Evolutionary conservation across 2,329 filamentous ascomycete species (phyloP), one percentile per base, ranked within the genome.

Genomic region (Neopestalotiopsis clavispora): DNA sequence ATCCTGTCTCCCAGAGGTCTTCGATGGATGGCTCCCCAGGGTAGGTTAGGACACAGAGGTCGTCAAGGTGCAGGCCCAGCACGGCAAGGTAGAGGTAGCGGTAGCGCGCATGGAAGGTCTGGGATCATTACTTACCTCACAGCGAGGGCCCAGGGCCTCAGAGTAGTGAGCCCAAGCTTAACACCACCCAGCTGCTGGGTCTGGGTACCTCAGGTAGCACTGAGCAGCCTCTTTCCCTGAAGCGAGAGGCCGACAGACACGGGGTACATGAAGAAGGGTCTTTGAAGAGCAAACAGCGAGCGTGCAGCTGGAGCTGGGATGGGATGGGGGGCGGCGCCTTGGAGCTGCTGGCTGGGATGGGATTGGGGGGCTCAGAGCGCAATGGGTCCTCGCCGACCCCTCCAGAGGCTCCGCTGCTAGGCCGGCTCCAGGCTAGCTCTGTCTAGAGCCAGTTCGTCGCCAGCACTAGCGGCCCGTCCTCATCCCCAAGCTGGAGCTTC

Each of bases 381-480:
- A 14, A 14, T 38, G 40, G 38, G 61, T 40, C 38, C 61, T 32
- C 38, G 14, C 40, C 13, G 20, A 52, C 34, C 42, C 61, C 61
- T 38, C 40, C 42, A 45, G 20, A 23, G 61, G 61, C 61, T 34
- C 40, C 28, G 20, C 38, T 64, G 20, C 40, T 64, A 64, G 20
- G n/a, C 61, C n/a, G 40, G 38, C 38, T 64, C 61, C 61, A 49
- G 61, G 38, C n/a, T 64, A 64, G 61, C 61, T 17, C 49, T 20
- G 14, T 40, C 61, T 49, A 64, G 34, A 49, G 61, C 45, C 61
- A 64, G 61, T 64, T 64, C 34, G 61, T 64, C 38, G 23, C 61
- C 17, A 64, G 23, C 61, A 64, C 61, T 64, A 64, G 61, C 61
- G 61, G 61, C 38, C 61, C 61, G 61, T 64, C 61, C 34, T 64